Evolutionary conservation across 164 flowering plant genomes (phyloP).

Genomic region (Cinnamomum chago): DNA sequence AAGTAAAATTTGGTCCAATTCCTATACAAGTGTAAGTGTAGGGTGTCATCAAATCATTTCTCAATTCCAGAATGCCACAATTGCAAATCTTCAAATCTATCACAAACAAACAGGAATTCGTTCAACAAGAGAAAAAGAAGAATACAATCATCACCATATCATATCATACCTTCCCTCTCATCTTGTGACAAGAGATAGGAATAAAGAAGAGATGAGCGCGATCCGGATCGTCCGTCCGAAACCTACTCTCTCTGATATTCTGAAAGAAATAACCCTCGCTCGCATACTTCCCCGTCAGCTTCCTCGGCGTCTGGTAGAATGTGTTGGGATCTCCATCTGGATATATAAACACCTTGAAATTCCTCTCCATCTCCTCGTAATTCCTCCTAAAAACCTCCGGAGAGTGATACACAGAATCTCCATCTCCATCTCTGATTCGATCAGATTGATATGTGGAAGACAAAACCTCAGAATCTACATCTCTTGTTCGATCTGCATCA

Average conservation of each 20-base stretch:
- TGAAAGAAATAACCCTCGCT: slow-evolving; percentile 98
- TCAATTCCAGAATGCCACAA: background rate
- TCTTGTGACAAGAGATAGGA: slow-evolving; percentile 95
- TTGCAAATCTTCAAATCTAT: too few species aligned
- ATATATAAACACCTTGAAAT: slow-evolving; percentile 83
- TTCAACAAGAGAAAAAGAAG: too few species aligned
- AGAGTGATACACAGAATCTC: slow-evolving; percentile 51
- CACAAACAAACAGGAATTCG: too few species aligned
- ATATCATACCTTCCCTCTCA: slow-evolving; percentile 80
- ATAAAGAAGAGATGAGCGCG: slow-evolving; percentile 83
- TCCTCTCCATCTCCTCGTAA: slow-evolving; percentile 73
- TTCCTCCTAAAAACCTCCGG: slow-evolving; percentile 61
- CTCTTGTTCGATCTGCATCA: background rate
- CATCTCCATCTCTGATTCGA: background rate
- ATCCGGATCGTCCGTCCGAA: slow-evolving; percentile 80
- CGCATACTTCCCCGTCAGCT: slow-evolving; percentile 91
- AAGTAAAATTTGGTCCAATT: too few species aligned
- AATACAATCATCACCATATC: background rate
- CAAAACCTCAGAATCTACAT: too few species aligned
- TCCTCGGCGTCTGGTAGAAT: slow-evolving; percentile 91
- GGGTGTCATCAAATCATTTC: background rate
- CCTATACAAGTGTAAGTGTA: too few species aligned
- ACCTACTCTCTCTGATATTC: slow-evolving; percentile 79
- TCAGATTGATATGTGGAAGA: too few species aligned
- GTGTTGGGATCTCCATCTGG: slow-evolving; percentile 95